Percentiles rank a stretch among this genome's conserved stretches.
These are phyloP conservation scores for Laetiporus sulphureus DNA, from an alignment of 1,284 basidiomycete genomes.

Conservation along the genomic window DNA sequence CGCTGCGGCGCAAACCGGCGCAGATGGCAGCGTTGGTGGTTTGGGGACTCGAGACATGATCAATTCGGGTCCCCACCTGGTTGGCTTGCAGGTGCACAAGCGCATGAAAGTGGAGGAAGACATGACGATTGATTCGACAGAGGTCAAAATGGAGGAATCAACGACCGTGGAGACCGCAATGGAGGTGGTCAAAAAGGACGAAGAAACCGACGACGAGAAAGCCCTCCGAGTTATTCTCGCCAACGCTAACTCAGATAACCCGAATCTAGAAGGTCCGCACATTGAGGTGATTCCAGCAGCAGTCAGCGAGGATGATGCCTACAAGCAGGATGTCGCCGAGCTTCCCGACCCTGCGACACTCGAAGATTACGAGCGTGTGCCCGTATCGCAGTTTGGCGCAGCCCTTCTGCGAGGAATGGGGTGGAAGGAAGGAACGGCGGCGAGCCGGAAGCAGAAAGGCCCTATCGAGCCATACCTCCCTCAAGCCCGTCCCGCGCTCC, in stretches of 20 bases:
- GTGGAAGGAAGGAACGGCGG: constrained; percentile 81
- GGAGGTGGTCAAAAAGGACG: constrained; percentile 25
- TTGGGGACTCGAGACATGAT: constrained; percentile 66
- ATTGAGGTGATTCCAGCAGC: constrained; percentile 52
- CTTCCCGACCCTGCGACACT: constrained; percentile 74
- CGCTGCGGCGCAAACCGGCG: constrained; percentile 52
- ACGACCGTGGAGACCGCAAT: constrained; percentile 18
- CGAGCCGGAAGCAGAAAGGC: constrained; percentile 43
- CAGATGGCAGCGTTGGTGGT: constrained; percentile 75
- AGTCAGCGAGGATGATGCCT: constrained; percentile 76
- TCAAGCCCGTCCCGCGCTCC: constrained; percentile 69
- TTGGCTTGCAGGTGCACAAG: constrained; percentile 53
- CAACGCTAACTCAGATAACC: constrained; percentile 30
- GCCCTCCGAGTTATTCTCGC: constrained; percentile 72
- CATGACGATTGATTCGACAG: constrained; percentile 12
- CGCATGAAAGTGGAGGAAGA: constrained; percentile 30
- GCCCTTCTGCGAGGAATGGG: constrained; percentile 96
- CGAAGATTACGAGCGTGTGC: constrained; percentile 87
- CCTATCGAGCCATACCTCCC: constrained; percentile 77
- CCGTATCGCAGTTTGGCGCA: constrained; percentile 89
- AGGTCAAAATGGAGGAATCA: constrained; percentile 19
- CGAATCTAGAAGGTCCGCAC: constrained; percentile 29
- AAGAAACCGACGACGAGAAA: constrained; percentile 62
- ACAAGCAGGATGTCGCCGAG: constrained; percentile 71
- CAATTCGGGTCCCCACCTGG: constrained; percentile 59